These are phyloP conservation scores for Aspergillus vadensis DNA, from an alignment of 2,329 filamentous ascomycete genomes.

Conservation along the genomic window DNA sequence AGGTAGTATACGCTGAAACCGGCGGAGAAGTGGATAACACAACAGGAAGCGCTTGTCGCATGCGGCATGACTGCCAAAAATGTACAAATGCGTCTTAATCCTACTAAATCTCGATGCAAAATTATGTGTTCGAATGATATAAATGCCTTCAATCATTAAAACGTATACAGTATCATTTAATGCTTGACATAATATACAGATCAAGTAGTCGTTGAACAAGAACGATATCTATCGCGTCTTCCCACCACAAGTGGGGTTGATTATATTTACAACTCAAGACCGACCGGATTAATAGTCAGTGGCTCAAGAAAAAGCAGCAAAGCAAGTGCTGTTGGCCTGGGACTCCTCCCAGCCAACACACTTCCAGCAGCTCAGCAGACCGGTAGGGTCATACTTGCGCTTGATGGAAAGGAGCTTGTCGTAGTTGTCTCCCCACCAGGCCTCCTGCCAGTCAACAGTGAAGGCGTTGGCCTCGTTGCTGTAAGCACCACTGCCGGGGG, in stretches of 20 bases:
- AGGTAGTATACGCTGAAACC: too few species aligned
- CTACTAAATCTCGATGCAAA: too few species aligned
- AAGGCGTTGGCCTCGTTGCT: conserved; percentile 25
- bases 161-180: neutral
- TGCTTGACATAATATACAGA: neutral
- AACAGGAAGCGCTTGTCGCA: too few species aligned
- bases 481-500: conserved; percentile 23
- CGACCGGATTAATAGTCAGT: neutral
- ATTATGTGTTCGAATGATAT: neutral
- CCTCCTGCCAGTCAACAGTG: conserved; percentile 20
- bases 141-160: conserved; percentile 1
- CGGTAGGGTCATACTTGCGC: conserved; percentile 23
- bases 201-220: neutral
- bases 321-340: conserved; percentile 14
- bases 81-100: too few species aligned
- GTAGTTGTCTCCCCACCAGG: conserved; percentile 27
- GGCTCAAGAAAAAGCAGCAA: conserved; percentile 10
- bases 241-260: too few species aligned
- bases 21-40: too few species aligned
- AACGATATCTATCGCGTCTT: neutral
- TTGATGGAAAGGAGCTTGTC: conserved; percentile 21
- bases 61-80: too few species aligned
- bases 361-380: conserved; percentile 23
- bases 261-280: neutral
- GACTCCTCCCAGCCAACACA: conserved; percentile 21